Percentiles rank a stretch among this genome's conserved stretches.
These are phyloP conservation scores for Aspergillus ellipticus DNA, from an alignment of 495 filamentous ascomycete genomes.

Conservation along the genomic window DNA sequence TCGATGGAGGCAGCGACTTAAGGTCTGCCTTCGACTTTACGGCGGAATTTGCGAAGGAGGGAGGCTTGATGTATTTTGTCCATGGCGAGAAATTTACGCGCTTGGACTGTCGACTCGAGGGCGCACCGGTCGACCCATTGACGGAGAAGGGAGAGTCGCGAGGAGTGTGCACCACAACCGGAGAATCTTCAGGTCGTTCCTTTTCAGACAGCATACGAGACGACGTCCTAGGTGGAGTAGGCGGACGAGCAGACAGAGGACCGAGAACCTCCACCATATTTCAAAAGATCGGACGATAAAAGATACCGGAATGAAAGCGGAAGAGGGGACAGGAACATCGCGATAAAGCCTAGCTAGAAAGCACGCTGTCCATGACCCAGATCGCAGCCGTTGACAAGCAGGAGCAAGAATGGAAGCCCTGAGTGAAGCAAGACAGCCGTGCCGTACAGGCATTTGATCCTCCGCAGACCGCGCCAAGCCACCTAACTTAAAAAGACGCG, in stretches of 20 bases:
- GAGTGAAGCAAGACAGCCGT: slow-evolving; percentile 6
- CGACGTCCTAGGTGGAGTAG: slow-evolving; percentile 60
- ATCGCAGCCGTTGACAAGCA: not conserved
- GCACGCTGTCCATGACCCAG: slow-evolving; percentile 16
- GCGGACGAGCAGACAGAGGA: slow-evolving; percentile 52
- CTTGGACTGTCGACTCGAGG: slow-evolving; percentile 53
- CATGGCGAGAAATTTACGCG: slow-evolving; percentile 72
- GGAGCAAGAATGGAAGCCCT: slow-evolving; percentile 11
- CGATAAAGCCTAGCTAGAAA: slow-evolving; percentile 21
- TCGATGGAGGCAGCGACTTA: slow-evolving; percentile 53
- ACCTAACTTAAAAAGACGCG: slow-evolving; percentile 27
- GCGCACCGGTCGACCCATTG: slow-evolving; percentile 28
- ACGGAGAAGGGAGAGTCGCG: slow-evolving; percentile 47
- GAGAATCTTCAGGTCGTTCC: slow-evolving; percentile 27
- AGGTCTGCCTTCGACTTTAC: slow-evolving; percentile 42
- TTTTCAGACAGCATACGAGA: slow-evolving; percentile 33
- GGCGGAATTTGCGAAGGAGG: slow-evolving; percentile 42
- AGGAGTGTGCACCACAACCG: slow-evolving; percentile 41
- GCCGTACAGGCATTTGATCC: not conserved
- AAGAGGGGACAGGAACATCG: slow-evolving; percentile 29
- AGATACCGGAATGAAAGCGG: slow-evolving; percentile 14
- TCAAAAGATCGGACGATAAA: slow-evolving; percentile 17
- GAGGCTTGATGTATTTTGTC: slow-evolving; percentile 65
- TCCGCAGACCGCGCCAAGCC: slow-evolving; percentile 22
- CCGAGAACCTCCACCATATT: slow-evolving; percentile 53